Conservation (phyloP, 371 early-diverging fungal species). For the Mortierella sp. region DNA sequence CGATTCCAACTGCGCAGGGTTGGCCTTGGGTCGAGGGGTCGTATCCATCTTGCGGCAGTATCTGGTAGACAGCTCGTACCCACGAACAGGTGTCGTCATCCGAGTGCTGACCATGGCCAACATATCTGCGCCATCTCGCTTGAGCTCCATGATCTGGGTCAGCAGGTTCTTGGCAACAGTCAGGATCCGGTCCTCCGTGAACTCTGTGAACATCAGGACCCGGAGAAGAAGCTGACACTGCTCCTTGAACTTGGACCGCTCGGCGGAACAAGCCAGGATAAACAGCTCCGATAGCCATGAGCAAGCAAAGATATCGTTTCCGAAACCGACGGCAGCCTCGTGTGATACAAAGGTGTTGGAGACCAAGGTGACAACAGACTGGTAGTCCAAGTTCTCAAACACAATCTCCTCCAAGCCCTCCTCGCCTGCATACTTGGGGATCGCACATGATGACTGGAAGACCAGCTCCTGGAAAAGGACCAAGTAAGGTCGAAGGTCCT, state of each 20-base stretch:
- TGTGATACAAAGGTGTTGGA: constrained; percentile 69
- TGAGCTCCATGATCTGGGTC: constrained; percentile 68
- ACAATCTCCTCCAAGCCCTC: constrained; percentile 35
- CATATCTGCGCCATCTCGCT: constrained; percentile 74
- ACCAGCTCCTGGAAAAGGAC: constrained; percentile 68
- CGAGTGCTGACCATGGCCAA: constrained; percentile 62
- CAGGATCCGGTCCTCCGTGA: constrained; percentile 72
- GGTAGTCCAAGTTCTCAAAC: constrained; percentile 64
- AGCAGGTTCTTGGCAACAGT: constrained; percentile 74
- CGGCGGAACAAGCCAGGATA: constrained; percentile 61
- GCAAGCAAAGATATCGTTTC: constrained; percentile 68
- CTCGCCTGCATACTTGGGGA: constrained; percentile 35
- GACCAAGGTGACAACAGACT: constrained; percentile 63
- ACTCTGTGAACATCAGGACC: constrained; percentile 67
- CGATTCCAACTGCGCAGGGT: constrained; percentile 40
- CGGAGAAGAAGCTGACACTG: constrained; percentile 65
- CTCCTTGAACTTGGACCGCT: constrained; percentile 56
- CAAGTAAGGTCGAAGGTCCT: constrained; percentile 69
- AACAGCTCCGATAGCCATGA: constrained; percentile 72
- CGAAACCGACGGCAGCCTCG: constrained; percentile 72
- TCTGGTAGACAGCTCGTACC: constrained; percentile 47
- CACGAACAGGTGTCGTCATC: constrained; percentile 59
- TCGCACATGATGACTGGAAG: constrained; percentile 54
- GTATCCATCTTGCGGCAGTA: constrained; percentile 33
- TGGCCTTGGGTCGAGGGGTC: constrained; percentile 1